Evolutionary conservation across 1,284 basidiomycete genomes (phyloP), one percentile per base, ranked within the genome.

Genomic region (Violaceomyces palustris): DNA sequence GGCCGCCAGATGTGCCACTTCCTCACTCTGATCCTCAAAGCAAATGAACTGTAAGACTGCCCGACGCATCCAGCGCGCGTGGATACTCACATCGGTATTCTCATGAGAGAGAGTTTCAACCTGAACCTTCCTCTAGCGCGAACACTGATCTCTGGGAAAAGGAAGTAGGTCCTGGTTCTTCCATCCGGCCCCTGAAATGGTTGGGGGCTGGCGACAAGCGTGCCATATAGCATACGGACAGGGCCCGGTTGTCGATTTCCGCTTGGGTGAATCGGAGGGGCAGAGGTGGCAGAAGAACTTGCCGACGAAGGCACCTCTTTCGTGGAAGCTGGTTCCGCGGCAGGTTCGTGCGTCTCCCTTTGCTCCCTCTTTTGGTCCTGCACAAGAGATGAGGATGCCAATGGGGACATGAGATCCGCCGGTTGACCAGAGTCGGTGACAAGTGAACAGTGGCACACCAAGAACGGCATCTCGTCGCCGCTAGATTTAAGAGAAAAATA

Each of bases 111-210:
- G 24, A 62, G 49, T 15, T 23, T 39, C 8, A 66, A 45, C 35
- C 46, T 42, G 43, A 58, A 66, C 23, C 40, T 39, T n/a, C 63
- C 63, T 6, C 50, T 34, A 3, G 48, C 45, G 11, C 63, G 39
- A 23, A 66, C 36, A 28, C 53, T 56, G 34, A 66, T 52, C 35
- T 66, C 63, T 34, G 63, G 57, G 27, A 66, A 66, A 45, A 66
- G 50, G 15, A 66, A 59, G 34, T 47, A 57, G 7, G 45, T 33
- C 15, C 32, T 35, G 4, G 34, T 25, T 18, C 25, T 19, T 6
- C 28, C 42, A 8, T 42, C 37, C 5, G 27, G 54, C 24, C 48
- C 27, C 0, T 30, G 18, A 21, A 47, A 43, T 18, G 29, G 44
- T 27, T 53, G 54, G 4, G 61, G 45, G 17, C 45, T 57, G 0